Conservation (phyloP, 169 alveolate species). For the Plasmodium vinckei region DNA sequence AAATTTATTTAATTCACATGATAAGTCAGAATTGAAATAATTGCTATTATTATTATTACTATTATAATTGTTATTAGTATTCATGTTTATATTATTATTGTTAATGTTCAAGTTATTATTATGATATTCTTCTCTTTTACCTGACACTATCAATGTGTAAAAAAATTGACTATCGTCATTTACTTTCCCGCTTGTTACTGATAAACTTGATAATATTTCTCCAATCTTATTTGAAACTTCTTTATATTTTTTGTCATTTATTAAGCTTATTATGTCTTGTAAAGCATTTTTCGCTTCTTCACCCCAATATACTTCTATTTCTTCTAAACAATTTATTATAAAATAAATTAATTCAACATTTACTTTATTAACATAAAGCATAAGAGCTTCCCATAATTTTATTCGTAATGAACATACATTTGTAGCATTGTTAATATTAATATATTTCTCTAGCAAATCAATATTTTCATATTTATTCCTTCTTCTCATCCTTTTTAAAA, state of each 20-base stretch:
- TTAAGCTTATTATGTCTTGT: constrained; percentile 54
- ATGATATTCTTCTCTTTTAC: constrained; percentile 46
- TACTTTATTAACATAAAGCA: constrained; percentile 42
- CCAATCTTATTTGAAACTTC: constrained; percentile 61
- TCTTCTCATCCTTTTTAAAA: background rate
- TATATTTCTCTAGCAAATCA: constrained; percentile 32
- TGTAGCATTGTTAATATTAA: constrained; percentile 63
- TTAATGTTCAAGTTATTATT: background rate
- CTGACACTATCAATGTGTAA: constrained; percentile 65
- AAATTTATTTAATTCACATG: constrained; percentile 66
- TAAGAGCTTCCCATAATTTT: constrained; percentile 72
- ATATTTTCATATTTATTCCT: constrained; percentile 58
- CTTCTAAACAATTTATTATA: constrained; percentile 44
- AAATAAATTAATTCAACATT: constrained; percentile 59
- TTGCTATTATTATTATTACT: background rate
- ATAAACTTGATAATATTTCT: constrained; percentile 61
- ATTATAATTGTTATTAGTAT: background rate
- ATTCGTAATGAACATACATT: constrained; percentile 64
- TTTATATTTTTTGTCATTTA: constrained; percentile 73
- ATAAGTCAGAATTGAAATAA: constrained; percentile 53
- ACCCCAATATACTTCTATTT: constrained; percentile 74
- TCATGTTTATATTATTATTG: too few species aligned
- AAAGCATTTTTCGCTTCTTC: constrained; percentile 64
- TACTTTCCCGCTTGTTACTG: constrained; percentile 62
- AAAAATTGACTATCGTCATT: constrained; percentile 70